These are phyloP conservation scores for Fraxinus sp. DNA, from an alignment of 305 asterid genomes.

Conservation along the genomic window DNA sequence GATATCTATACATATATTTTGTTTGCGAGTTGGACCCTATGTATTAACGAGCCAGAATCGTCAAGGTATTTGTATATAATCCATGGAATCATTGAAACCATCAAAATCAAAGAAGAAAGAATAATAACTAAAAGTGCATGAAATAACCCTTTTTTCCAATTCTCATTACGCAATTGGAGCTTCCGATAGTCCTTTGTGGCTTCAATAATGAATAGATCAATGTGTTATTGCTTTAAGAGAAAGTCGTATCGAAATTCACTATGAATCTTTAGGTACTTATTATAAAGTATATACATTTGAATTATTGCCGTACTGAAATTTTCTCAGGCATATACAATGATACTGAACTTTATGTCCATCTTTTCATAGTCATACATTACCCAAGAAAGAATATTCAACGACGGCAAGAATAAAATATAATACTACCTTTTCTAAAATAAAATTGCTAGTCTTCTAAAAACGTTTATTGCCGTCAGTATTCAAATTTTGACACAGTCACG, in stretches of 20 bases:
- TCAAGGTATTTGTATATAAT: not conserved
- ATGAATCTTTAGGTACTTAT: slow-evolving; percentile 6
- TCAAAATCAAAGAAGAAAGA: too few species aligned
- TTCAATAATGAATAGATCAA: not conserved
- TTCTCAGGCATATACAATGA: not conserved
- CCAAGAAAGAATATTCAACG: not conserved
- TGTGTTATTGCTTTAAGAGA: not conserved
- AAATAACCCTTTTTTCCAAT: not conserved
- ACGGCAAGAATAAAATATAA: not conserved
- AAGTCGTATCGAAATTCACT: not conserved
- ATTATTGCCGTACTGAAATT: not conserved
- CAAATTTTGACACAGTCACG: not conserved
- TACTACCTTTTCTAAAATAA: not conserved
- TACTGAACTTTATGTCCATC: not conserved
- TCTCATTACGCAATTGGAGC: not conserved
- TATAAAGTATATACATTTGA: not conserved
- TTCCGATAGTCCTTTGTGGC: not conserved
- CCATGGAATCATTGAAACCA: not conserved
- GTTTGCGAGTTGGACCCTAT: not conserved
- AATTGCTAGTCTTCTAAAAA: not conserved
- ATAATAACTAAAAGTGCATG: not conserved
- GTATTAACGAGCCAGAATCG: not conserved
- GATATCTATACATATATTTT: not conserved
- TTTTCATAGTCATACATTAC: not conserved
- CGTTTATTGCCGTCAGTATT: not conserved